A percentile compares a stretch with the other conserved stretches of the same genome.
Evolutionary conservation across 1,284 basidiomycete species (phyloP).

Genomic region (Puccinia polysora): DNA sequence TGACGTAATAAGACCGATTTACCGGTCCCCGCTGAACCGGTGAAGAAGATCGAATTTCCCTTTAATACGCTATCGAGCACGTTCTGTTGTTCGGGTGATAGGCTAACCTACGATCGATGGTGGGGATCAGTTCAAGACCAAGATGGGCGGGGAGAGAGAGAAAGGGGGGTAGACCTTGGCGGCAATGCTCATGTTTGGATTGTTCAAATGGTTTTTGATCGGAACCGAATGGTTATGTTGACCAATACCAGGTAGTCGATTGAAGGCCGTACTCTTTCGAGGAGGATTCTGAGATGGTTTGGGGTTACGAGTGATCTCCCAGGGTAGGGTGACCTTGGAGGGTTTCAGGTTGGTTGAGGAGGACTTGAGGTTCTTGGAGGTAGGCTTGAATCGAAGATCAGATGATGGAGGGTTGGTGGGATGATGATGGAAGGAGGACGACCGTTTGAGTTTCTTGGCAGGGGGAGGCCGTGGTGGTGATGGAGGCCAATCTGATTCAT

Average conservation of each 20-base stretch:
- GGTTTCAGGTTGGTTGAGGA: not conserved
- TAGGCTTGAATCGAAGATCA: not conserved
- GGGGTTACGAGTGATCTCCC: not conserved
- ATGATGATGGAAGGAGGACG: conserved; percentile 31
- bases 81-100: conserved; percentile 77
- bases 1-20: conserved; percentile 90
- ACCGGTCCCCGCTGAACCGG: conserved; percentile 90
- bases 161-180: conserved; percentile 17
- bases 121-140: not conserved
- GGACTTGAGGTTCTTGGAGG: not conserved
- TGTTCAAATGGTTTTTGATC: conserved; percentile 20
- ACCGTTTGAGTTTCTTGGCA: not conserved
- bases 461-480: not conserved
- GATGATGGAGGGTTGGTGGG: conserved; percentile 31
- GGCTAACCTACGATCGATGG: conserved; percentile 51
- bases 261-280: conserved; percentile 15
- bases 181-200: conserved; percentile 39
- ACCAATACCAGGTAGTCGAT: conserved; percentile 1
- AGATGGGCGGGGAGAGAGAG: not conserved
- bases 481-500: conserved; percentile 25
- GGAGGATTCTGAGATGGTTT: not conserved
- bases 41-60: conserved; percentile 85
- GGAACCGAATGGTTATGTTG: not conserved
- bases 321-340: conserved; percentile 4
- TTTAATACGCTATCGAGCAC: conserved; percentile 69